A percentile compares a stretch with the other conserved stretches of the same genome.
Conservation (phyloP, 2,329 filamentous ascomycete species). For the Calonectria pauciramosa region DNA sequence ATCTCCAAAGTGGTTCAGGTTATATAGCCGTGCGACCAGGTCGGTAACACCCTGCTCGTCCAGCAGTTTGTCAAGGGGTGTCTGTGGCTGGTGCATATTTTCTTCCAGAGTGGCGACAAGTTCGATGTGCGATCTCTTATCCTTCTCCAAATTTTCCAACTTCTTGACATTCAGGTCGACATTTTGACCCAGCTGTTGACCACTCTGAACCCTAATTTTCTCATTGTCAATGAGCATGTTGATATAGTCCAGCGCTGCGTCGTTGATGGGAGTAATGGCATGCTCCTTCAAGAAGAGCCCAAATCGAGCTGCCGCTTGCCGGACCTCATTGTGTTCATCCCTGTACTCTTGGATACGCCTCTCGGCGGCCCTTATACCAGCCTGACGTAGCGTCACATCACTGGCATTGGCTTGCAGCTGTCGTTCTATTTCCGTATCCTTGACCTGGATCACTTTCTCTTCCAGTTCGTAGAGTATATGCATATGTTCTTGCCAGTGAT, state of each 20-base stretch:
- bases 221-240: conserved; percentile 20
- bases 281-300: conserved; percentile 21
- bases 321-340: conserved; percentile 6
- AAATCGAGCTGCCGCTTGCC: conserved; percentile 20
- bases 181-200: neutral
- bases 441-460: neutral
- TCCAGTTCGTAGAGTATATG: neutral
- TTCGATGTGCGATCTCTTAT: conserved; percentile 26
- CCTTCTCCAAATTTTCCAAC: conserved; percentile 12
- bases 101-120: conserved; percentile 29
- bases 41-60: conserved; percentile 14
- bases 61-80: neutral
- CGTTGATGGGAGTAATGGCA: conserved; percentile 18
- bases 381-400: conserved; percentile 9
- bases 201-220: conserved; percentile 9
- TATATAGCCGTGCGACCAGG: conserved; percentile 22
- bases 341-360: conserved; percentile 6
- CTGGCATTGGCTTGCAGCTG: neutral
- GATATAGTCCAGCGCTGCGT: conserved; percentile 26
- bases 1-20: conserved; percentile 28
- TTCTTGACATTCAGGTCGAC: conserved; percentile 20
- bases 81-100: conserved; percentile 15
- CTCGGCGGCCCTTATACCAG: neutral
- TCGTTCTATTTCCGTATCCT: neutral
- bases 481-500: neutral